These are phyloP conservation scores for Anastatica hierochuntica DNA, from an alignment of 345 rosid genomes.

Conservation along the genomic window DNA sequence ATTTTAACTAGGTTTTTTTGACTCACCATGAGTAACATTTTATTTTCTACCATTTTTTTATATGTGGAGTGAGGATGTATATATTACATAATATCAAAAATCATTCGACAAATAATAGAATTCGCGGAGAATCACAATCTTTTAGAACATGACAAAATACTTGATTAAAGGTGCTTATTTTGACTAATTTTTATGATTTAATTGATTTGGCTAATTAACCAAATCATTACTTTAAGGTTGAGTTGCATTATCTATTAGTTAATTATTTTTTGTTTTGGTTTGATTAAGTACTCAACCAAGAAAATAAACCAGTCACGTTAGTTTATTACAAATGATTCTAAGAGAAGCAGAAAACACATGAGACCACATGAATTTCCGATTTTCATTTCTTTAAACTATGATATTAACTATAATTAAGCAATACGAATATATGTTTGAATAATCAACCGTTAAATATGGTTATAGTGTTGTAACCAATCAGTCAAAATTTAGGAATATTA, in stretches of 20 bases:
- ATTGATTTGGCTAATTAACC: neutral
- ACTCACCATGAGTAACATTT: too few species aligned
- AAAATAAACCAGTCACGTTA: neutral
- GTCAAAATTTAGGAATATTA: slow-evolving; percentile 3
- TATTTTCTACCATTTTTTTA: too few species aligned
- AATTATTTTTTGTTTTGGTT: too few species aligned
- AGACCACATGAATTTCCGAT: slow-evolving; percentile 13
- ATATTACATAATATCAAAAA: too few species aligned
- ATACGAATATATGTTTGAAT: neutral
- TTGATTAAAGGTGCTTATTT: neutral
- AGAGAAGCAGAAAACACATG: slow-evolving; percentile 23
- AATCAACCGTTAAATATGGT: slow-evolving; percentile 8
- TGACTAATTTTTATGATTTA: neutral
- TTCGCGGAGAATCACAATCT: neutral
- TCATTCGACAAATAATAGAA: neutral
- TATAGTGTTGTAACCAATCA: neutral
- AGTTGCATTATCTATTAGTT: too few species aligned
- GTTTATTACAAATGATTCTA: neutral
- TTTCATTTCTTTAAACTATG: neutral
- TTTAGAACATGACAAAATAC: neutral
- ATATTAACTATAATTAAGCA: neutral
- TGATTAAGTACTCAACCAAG: slow-evolving; percentile 7
- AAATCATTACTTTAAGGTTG: too few species aligned
- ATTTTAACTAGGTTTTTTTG: too few species aligned
- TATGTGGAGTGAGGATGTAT: neutral